Evolutionary conservation across 495 filamentous ascomycete species (phyloP).

Genomic region (Tuber borchii): DNA sequence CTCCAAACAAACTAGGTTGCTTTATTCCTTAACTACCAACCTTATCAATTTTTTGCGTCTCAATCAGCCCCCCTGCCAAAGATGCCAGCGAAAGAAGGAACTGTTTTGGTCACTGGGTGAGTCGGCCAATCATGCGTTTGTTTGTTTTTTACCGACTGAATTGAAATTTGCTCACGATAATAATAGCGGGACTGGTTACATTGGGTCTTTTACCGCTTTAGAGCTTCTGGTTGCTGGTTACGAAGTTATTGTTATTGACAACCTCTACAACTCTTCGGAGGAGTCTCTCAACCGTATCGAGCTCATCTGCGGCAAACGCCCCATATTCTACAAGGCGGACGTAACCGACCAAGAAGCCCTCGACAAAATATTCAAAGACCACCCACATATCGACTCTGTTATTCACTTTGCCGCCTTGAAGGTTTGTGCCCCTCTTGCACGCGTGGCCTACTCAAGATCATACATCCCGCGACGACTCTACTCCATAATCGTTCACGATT

Average conservation of each 20-base stretch:
- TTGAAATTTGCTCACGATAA: slow-evolving; percentile 5
- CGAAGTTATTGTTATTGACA: slow-evolving; percentile 93
- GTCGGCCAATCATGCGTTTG: slow-evolving; percentile 39
- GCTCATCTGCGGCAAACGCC: slow-evolving; percentile 81
- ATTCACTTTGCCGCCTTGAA: slow-evolving; percentile 98
- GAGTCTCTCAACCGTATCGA: slow-evolving; percentile 89
- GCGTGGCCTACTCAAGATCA: neutral
- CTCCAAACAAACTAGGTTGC: slow-evolving; percentile 4
- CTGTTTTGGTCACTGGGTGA: slow-evolving; percentile 87
- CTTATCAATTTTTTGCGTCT: slow-evolving; percentile 7
- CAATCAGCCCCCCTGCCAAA: slow-evolving; percentile 36
- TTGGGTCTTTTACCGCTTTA: slow-evolving; percentile 92
- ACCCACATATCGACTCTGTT: slow-evolving; percentile 91
- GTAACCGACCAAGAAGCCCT: slow-evolving; percentile 76
- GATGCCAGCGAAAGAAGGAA: slow-evolving; percentile 61
- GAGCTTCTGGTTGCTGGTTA: slow-evolving; percentile 89
- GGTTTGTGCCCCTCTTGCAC: slow-evolving; percentile 49
- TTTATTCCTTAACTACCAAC: slow-evolving; percentile 2
- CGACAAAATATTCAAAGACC: slow-evolving; percentile 78
- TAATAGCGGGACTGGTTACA: slow-evolving; percentile 89
- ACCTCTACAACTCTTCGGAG: slow-evolving; percentile 86
- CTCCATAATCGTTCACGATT: slow-evolving; percentile 11
- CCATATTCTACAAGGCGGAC: slow-evolving; percentile 77
- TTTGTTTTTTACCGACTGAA: slow-evolving; percentile 14
- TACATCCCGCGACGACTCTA: neutral